Conservation (phyloP, 345 rosid genomes). For the Aegle marmelos region DNA sequence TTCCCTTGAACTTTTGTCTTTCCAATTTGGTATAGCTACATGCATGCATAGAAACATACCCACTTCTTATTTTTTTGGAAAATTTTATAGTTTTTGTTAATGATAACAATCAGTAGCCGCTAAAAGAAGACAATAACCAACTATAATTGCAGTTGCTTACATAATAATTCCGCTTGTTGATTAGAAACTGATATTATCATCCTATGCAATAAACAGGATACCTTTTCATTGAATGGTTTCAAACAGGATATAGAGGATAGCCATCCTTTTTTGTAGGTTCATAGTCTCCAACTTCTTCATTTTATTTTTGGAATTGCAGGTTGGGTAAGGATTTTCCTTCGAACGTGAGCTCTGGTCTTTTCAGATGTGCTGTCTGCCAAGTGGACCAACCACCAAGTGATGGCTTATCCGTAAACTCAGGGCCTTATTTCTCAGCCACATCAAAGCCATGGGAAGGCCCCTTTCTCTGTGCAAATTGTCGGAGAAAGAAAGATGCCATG, state of each 20-base stretch:
- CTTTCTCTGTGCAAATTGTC: constrained; percentile 76
- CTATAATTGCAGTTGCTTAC: background rate
- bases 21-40: background rate
- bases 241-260: no score
- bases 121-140: background rate
- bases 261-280: background rate
- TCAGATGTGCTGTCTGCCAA: constrained; percentile 98
- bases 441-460: constrained; percentile 95
- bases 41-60: background rate
- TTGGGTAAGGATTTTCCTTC: constrained; percentile 71
- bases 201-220: background rate
- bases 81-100: background rate
- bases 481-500: constrained; percentile 98
- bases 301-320: constrained; percentile 48
- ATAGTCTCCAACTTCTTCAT: background rate
- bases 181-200: background rate
- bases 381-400: constrained; percentile 71
- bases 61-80: background rate
- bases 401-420: constrained; percentile 52
- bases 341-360: constrained; percentile 49
- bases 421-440: constrained; percentile 63
- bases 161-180: background rate
- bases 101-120: background rate
- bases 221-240: background rate
- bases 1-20: background rate